Evolutionary conservation across 2,329 filamentous ascomycete genomes (phyloP).

Genomic region (Acarospora socialis): DNA sequence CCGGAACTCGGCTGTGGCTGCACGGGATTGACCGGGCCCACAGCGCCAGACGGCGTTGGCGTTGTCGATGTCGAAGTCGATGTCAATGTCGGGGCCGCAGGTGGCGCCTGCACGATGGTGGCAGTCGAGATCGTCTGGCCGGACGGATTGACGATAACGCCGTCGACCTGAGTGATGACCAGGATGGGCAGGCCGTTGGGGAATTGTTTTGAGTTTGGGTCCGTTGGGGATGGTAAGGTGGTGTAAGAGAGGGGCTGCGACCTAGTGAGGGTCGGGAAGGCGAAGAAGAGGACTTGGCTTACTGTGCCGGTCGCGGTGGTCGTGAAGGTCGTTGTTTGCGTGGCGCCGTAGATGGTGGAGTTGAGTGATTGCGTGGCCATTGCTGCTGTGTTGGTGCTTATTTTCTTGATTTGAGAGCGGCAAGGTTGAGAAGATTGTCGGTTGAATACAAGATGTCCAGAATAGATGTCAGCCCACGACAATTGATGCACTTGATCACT

Average conservation of each 20-base stretch:
- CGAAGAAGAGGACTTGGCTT: conserved; percentile 2
- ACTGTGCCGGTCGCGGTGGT: conserved; percentile 5
- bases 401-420: no score
- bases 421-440: no score
- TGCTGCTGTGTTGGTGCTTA: no score
- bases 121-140: conserved; percentile 1
- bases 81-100: not conserved
- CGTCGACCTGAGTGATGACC: conserved; percentile 7
- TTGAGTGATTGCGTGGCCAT: not conserved
- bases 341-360: conserved; percentile 5
- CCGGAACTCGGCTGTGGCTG: not conserved
- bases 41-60: no score
- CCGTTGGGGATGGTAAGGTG: not conserved
- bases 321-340: conserved; percentile 7
- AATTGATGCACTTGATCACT: no score
- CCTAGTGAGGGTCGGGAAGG: conserved; percentile 3
- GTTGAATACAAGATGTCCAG: no score
- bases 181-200: conserved; percentile 6
- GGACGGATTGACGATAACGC: conserved; percentile 4
- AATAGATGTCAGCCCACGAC: no score
- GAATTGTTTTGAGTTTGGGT: conserved; percentile 2
- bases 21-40: no score
- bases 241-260: conserved; percentile 3
- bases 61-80: not conserved
- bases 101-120: conserved; percentile 3